phyloP scores from a whole-genome alignment of 148 eudicot species.

The Drosera capensis region DNA sequence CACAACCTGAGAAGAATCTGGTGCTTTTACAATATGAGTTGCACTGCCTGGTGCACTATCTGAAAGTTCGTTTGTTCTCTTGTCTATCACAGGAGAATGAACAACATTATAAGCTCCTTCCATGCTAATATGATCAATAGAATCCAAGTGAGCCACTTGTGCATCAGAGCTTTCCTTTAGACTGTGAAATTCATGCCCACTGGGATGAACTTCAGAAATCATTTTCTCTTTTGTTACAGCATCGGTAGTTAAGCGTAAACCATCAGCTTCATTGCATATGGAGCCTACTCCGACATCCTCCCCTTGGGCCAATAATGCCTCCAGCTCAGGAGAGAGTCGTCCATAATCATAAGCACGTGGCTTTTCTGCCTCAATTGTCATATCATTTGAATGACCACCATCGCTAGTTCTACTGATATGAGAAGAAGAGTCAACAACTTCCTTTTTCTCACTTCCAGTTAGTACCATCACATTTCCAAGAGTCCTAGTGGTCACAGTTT shows the following conservation, averaged over 20 bases:
- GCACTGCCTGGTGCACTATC: conserved; percentile 11
- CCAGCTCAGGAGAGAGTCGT: conserved; percentile 49
- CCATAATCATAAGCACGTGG: conserved; percentile 56
- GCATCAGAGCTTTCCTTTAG: conserved; percentile 7
- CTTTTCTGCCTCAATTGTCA: conserved; percentile 71
- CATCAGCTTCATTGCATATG: conserved; percentile 12
- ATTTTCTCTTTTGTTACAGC: conserved; percentile 1
- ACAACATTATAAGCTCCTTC: not conserved
- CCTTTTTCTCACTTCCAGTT: conserved; percentile 34
- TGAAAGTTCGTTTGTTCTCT: conserved; percentile 19
- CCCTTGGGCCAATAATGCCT: conserved; percentile 54
- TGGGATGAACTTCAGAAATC: not conserved
- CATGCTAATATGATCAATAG: conserved; percentile 11
- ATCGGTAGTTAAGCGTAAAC: conserved; percentile 16
- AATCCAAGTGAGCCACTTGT: conserved; percentile 11
- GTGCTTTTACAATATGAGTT: conserved; percentile 16
- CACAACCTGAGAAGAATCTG: conserved; percentile 8
- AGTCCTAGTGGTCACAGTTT: conserved; percentile 17
- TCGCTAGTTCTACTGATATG: conserved; percentile 22
- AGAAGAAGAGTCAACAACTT: conserved; percentile 12
- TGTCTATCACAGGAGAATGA: conserved; percentile 25
- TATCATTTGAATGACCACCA: conserved; percentile 52
- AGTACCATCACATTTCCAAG: conserved; percentile 48
- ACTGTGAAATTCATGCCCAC: conserved; percentile 1
- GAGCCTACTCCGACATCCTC: conserved; percentile 26